These are phyloP conservation scores for Suaeda aralocaspica DNA, from an alignment of 148 eudicot genomes.

Conservation along the genomic window DNA sequence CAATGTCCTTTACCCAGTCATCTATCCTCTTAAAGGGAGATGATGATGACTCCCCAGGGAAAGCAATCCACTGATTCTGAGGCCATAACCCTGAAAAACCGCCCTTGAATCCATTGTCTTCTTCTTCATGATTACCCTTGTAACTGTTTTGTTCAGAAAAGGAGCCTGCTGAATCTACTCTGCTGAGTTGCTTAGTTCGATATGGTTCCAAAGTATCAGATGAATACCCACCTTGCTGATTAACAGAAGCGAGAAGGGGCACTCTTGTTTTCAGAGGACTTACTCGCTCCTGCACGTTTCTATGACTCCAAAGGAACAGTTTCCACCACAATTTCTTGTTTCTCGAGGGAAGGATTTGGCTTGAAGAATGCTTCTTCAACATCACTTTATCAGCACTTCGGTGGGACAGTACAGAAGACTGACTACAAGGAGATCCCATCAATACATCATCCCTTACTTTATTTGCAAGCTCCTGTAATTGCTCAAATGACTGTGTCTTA, in stretches of 20 bases:
- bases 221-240: slow-evolving; percentile 86
- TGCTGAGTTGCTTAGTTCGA: slow-evolving; percentile 24
- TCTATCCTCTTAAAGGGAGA: slow-evolving; percentile 51
- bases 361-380: slow-evolving; percentile 73
- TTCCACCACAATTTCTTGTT: slow-evolving; percentile 91
- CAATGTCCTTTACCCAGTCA: slow-evolving; percentile 70
- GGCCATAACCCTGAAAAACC: slow-evolving; percentile 66
- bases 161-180: slow-evolving; percentile 40
- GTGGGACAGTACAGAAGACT: slow-evolving; percentile 46
- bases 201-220: slow-evolving; percentile 72
- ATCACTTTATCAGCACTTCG: slow-evolving; percentile 80
- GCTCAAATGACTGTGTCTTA: slow-evolving; percentile 55
- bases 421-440: slow-evolving; percentile 45
- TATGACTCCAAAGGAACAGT: slow-evolving; percentile 88
- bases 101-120: slow-evolving; percentile 31
- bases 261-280: slow-evolving; percentile 25
- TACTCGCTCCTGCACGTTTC: slow-evolving; percentile 51
- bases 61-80: slow-evolving; percentile 92
- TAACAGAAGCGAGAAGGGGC: slow-evolving; percentile 33
- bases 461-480: slow-evolving; percentile 51
- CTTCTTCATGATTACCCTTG: slow-evolving; percentile 22
- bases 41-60: slow-evolving; percentile 53
- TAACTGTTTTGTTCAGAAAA: slow-evolving; percentile 29
- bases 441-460: slow-evolving; percentile 28
- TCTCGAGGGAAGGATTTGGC: slow-evolving; percentile 81